A percentile compares a stretch with the other conserved stretches of the same genome.
These are phyloP conservation scores for Penicillium paxilli DNA, from an alignment of 495 filamentous ascomycete species.

Conservation along the genomic window DNA sequence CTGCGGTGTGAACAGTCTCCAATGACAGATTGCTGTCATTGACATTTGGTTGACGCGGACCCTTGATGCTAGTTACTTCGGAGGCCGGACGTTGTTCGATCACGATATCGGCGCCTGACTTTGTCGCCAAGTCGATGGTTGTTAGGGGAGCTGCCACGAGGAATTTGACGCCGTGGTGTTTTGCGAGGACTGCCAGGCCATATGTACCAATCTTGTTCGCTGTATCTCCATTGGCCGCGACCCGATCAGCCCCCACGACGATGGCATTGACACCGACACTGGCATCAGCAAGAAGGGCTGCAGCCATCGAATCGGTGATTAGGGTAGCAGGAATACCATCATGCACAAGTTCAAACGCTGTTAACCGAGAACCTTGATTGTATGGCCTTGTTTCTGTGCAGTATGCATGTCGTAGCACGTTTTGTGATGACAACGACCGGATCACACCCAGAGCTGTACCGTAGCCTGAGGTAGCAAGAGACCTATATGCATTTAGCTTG, in stretches of 20 bases:
- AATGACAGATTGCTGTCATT: slow-evolving; percentile 51
- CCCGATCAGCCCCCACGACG: slow-evolving; percentile 91
- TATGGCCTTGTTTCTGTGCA: slow-evolving; percentile 98
- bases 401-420: slow-evolving; percentile 73
- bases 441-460: slow-evolving; percentile 95
- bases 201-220: slow-evolving; percentile 99
- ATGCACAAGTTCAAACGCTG: slow-evolving; percentile 92
- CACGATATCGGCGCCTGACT: slow-evolving; percentile 70
- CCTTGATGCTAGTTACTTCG: slow-evolving; percentile 80
- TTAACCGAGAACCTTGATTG: slow-evolving; percentile 94
- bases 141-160: slow-evolving; percentile 93
- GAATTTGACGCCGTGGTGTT: slow-evolving; percentile 86
- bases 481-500: slow-evolving; percentile 46
- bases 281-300: slow-evolving; percentile 68
- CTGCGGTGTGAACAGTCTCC: slow-evolving; percentile 77
- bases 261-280: slow-evolving; percentile 71
- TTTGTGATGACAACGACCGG: slow-evolving; percentile 69
- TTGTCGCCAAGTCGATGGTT: slow-evolving; percentile 83
- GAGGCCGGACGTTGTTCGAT: slow-evolving; percentile 82
- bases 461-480: slow-evolving; percentile 93
- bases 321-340: slow-evolving; percentile 91
- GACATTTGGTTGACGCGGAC: slow-evolving; percentile 57
- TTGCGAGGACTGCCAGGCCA: slow-evolving; percentile 79
- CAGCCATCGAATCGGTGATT: slow-evolving; percentile 97
- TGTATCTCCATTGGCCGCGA: slow-evolving; percentile 94